Evolutionary conservation across 1,139 yeast genomes (phyloP), one percentile per base, ranked within the genome.

Genomic region (Candida glucosophila): DNA sequence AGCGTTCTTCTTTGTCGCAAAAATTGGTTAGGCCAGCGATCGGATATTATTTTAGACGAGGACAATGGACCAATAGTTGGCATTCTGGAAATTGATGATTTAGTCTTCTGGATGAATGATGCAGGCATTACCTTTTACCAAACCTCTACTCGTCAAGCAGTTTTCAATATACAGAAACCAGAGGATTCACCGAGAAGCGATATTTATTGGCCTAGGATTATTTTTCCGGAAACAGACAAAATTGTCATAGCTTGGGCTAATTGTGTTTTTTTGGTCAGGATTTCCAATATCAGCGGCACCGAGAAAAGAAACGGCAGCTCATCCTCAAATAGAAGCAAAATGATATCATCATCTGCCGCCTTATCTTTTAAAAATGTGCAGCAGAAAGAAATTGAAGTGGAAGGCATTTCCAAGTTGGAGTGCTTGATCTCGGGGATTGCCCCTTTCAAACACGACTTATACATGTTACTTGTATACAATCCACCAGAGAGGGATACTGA

Each of bases 31-130:
- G 94, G 94, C 0, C 75, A 77, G 34, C 62, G 95, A 29, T 61
- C 67, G 1, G 98, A 90, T 41, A 61, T 73, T 0, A 52, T 68
- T 0, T 33, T 90, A 8, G 77, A 76, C 19, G 67, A 70, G 28
- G 72, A 71, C 6, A 62, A 70, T 22, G 90, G 92, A 0, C 80
- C 95, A 0, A 73, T 90, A 8, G 78, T 85, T 3, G 72, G 78
- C 6, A 60, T 86, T 2, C 68, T 67, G 30, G 48, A 63, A 1
- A 44, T 76, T 4, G 81, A 75, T 25, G 82, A 78, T 33, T 51
- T 83, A 11, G 43, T 86, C 1, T 45, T 88, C 3, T 88, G 96
- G 94, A 75, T 88, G 68, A 82, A 81, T 43, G 95, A 85, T 37
- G 58, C 59, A 10, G 97, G 96, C 0, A 75, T 88, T 12, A 65